Evolutionary conservation across 805 yeast genomes (phyloP), one percentile per base, ranked within the genome.

Genomic region (Naumovozyma dairenensis): DNA sequence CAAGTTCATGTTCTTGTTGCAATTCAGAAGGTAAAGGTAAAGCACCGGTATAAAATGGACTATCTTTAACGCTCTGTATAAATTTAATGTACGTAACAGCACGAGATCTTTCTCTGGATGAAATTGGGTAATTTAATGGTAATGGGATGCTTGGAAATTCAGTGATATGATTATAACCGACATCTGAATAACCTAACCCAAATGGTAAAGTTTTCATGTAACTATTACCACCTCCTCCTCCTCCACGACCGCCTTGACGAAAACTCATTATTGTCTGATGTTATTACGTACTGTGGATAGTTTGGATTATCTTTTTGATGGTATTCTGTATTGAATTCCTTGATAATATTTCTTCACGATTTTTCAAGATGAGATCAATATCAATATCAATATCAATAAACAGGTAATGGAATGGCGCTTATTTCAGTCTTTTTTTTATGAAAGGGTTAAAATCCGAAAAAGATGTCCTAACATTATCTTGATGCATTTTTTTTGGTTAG

Each of bases 141-240:
- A 81, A 51, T 16, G 72, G 56, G 53, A 68, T 51, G 58, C 35
- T 40, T 16, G 57, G 74, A 57, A 44, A 48, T 44, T 43, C 66
- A 51, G 39, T 65, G 51, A 37, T 66, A 60, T 32, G 64, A 55
- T 29, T 53, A 54, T 40, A 53, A 13, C 64, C 54, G 16, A 80
- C 65, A 49, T 80, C 89, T 20, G 69, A 65, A 51, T 74, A 77
- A 33, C 76, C 83, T 32, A 80, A 55, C 8, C 92, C 87, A 56
- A 79, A 77, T n/a, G 87, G 87, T 33, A 80, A 57, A 27, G 48
- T 51, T 30, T 53, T 50, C 31, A 53, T 43, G 60, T 59, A 46
- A 45, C 72, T 46, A 55, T 56, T 40, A 6, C 54, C 52, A 25
- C 55, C 55, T n/a, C 66, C 63, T 17, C 66, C 57, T 29, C 65